A percentile compares a stretch with the other conserved stretches of the same genome.
Evolutionary conservation across 2,329 filamentous ascomycete species (phyloP).

Genomic region (Didymella segeticola): DNA sequence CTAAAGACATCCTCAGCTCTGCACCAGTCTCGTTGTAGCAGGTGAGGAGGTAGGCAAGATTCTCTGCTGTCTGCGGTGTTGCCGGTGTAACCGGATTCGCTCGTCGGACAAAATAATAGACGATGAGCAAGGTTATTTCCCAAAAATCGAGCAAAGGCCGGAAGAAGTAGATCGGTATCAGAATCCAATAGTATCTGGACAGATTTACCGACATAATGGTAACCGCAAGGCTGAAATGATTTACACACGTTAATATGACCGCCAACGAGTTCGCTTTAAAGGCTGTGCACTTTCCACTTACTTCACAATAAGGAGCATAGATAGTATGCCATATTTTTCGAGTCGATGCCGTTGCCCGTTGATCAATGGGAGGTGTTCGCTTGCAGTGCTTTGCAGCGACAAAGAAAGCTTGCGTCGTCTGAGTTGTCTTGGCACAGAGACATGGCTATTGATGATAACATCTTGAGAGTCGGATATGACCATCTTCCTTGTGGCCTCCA

Average conservation of each 20-base stretch:
- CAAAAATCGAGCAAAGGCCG: background rate
- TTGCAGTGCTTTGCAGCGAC: background rate
- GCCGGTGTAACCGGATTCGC: background rate
- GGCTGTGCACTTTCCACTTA: background rate
- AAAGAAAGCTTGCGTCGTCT: background rate
- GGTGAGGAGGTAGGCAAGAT: conserved; percentile 55
- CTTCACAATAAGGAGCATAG: background rate
- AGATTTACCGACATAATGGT: background rate
- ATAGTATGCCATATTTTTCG: background rate
- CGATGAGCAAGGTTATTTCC: background rate
- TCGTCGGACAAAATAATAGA: background rate
- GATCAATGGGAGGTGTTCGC: background rate
- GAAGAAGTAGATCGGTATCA: background rate
- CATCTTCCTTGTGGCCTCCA: background rate
- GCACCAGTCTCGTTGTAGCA: conserved; percentile 59
- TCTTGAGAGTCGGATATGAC: no score
- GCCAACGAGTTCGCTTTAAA: background rate
- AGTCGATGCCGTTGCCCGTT: background rate
- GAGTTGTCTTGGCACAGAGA: background rate
- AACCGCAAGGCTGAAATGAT: background rate
- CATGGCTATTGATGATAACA: background rate
- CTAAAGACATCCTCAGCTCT: conserved; percentile 54
- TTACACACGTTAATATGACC: background rate
- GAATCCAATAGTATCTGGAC: background rate
- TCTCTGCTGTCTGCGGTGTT: conserved; percentile 46